These are phyloP conservation scores for Entomortierella chlamydospora DNA, from an alignment of 192 early-diverging fungal genomes.

Conservation along the genomic window DNA sequence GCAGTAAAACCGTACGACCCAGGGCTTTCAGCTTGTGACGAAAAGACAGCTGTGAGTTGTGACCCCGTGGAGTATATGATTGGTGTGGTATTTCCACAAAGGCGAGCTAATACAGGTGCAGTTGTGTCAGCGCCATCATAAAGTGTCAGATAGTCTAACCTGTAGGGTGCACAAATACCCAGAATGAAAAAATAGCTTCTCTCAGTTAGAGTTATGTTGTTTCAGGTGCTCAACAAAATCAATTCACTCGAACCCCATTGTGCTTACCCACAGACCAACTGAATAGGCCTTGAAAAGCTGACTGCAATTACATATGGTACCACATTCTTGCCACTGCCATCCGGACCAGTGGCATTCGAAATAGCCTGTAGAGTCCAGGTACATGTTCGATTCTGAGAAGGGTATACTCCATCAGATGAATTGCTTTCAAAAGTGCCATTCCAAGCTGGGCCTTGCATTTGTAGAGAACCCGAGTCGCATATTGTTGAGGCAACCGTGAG, in stretches of 20 bases:
- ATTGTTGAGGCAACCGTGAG: conserved; percentile 9
- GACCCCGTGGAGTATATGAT: conserved; percentile 40
- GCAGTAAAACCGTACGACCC: conserved; percentile 37
- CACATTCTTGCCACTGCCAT: neutral
- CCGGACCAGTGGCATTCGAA: neutral
- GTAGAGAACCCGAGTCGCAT: conserved; percentile 13
- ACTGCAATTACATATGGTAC: conserved; percentile 27
- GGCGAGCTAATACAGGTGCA: conserved; percentile 31
- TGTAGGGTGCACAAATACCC: no score
- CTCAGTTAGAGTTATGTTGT: neutral
- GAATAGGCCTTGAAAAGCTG: conserved; percentile 34
- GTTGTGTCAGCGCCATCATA: conserved; percentile 43
- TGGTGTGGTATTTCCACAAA: conserved; percentile 34
- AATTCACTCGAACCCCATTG: neutral
- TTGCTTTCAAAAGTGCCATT: conserved; percentile 40
- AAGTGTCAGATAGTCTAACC: conserved; percentile 48
- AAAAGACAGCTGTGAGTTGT: conserved; percentile 35
- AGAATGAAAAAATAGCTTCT: neutral
- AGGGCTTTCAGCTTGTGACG: conserved; percentile 16
- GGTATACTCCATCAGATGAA: conserved; percentile 33
- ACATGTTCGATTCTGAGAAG: conserved; percentile 16
- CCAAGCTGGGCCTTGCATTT: conserved; percentile 17
- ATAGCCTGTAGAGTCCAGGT: conserved; percentile 30
- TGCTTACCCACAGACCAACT: conserved; percentile 48
- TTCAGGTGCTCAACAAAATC: neutral